phyloP scores from a whole-genome alignment of 768 basidiomycete genomes.

The Suillus paluster region DNA sequence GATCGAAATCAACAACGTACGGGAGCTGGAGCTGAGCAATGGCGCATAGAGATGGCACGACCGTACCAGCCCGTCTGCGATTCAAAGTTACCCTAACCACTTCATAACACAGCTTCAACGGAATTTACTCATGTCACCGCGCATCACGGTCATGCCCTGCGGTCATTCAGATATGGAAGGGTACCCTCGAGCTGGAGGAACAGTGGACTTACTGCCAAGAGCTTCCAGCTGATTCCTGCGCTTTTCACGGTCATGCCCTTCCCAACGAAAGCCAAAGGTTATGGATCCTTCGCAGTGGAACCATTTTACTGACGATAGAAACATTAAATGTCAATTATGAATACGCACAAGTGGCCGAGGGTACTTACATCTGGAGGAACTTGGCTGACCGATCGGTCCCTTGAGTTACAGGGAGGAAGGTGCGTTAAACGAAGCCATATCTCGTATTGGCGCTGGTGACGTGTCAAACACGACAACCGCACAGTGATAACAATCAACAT shows the following conservation, averaged over 20 bases:
- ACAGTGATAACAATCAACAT: no score
- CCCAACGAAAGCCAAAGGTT: conserved; percentile 78
- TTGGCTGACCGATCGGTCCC: conserved; percentile 85
- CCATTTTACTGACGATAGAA: conserved; percentile 72
- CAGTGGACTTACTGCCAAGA: conserved; percentile 54
- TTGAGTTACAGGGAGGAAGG: conserved; percentile 86
- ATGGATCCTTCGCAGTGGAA: conserved; percentile 54
- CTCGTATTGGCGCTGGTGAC: no score
- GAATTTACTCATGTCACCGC: conserved; percentile 79
- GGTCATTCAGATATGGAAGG: background rate
- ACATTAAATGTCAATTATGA: conserved; percentile 1
- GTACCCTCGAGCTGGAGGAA: background rate
- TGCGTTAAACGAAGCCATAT: conserved; percentile 47
- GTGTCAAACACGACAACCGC: no score
- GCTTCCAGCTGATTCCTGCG: conserved; percentile 87
- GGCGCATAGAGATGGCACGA: conserved; percentile 72
- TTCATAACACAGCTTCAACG: background rate
- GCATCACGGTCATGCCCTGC: conserved; percentile 84
- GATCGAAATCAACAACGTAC: conserved; percentile 44
- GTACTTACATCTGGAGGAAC: conserved; percentile 77
- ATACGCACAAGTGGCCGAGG: conserved; percentile 8
- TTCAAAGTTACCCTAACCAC: conserved; percentile 21
- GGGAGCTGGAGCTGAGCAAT: conserved; percentile 84
- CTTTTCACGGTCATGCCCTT: conserved; percentile 92
- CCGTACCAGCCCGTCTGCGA: conserved; percentile 73